Base-by-base conservation (phyloP, 176 grass and related monocot species). In the Zea luxurians region DNA sequence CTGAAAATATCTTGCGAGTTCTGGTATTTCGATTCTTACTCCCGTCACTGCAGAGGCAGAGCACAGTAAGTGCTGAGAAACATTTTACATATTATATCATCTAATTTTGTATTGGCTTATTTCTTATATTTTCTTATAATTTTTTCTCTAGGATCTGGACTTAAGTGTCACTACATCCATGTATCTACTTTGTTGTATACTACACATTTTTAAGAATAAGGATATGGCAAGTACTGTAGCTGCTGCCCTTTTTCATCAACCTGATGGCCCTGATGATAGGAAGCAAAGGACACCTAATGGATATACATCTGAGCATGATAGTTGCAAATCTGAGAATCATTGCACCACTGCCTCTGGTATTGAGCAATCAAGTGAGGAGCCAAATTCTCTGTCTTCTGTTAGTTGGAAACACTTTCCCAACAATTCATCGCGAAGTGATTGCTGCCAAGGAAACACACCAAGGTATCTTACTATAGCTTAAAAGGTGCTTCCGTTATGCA, bases 141-240 rank as follows among this genome's bases (percentile, higher is more conserved):
- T 81, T 87, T n/a, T 60, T 27, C 50, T 87, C 48, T 85, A 99
- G 96, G 92, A 89, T 66, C 84, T 87, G 80, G 71, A 71, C 73
- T 80, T 96, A 89, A 86, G 88, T 76, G 89, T 89, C 59, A 84
- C 83, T 82, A 99, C 96, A 77, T 86, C 96, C 64, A 85, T 99
- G 74, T 95, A 89, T 82, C 75, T 99, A 61, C 92, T 99, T 74
- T 99, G 90, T 66, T 96, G 92, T 81, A 92, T 99, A 78, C 87
- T 99, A 36, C 96, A 99, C 67, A 93, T 96, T 78, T 99, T 99
- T 80, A 99, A 99, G 75, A 92, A 83, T 82, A 99, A 96, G 69
- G 96, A 99, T 78, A 84, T 99, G 86, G 86, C 92, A 21, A 96
- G 88, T 87, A 83, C 73, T 66, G 84, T 96, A 80, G 88, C 92